These are phyloP conservation scores for Straminergon stramineum DNA, from an alignment of 225 moss, liverwort and hornwort genomes.

Conservation along the genomic window DNA sequence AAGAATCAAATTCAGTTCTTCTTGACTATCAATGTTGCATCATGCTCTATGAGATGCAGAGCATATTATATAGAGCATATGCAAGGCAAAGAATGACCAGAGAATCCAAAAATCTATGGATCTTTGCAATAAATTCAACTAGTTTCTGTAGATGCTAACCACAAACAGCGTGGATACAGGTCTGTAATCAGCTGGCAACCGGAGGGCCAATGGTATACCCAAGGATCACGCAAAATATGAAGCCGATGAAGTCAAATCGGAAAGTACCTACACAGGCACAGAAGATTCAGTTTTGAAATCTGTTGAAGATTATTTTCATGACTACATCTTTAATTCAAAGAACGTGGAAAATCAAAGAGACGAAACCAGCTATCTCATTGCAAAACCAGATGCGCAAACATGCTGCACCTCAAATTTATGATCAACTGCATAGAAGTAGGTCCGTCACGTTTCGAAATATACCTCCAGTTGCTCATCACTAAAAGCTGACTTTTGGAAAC, in stretches of 20 bases:
- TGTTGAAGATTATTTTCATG: not conserved
- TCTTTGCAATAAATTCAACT: not conserved
- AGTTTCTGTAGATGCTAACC: not conserved
- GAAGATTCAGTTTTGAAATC: not conserved
- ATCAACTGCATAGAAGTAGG: not conserved
- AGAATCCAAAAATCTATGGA: not conserved
- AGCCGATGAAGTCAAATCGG: conserved; percentile 79
- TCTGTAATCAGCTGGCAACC: not conserved
- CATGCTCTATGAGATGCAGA: not conserved
- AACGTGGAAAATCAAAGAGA: not conserved
- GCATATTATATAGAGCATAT: not conserved
- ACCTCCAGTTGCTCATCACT: conserved; percentile 96
- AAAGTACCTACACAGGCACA: conserved; percentile 57
- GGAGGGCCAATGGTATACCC: not conserved
- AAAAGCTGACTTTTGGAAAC: conserved; percentile 82
- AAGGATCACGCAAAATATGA: conserved; percentile 76
- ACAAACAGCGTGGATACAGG: not conserved
- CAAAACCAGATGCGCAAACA: not conserved
- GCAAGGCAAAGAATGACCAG: conserved; percentile 1
- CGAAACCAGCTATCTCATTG: not conserved
- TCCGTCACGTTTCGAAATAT: not conserved
- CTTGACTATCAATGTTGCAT: not conserved
- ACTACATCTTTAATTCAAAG: not conserved
- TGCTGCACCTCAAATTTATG: not conserved
- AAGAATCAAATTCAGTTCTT: not conserved